Evolutionary conservation across 345 rosid species (phyloP).

Genomic region (Heritiera littoralis): DNA sequence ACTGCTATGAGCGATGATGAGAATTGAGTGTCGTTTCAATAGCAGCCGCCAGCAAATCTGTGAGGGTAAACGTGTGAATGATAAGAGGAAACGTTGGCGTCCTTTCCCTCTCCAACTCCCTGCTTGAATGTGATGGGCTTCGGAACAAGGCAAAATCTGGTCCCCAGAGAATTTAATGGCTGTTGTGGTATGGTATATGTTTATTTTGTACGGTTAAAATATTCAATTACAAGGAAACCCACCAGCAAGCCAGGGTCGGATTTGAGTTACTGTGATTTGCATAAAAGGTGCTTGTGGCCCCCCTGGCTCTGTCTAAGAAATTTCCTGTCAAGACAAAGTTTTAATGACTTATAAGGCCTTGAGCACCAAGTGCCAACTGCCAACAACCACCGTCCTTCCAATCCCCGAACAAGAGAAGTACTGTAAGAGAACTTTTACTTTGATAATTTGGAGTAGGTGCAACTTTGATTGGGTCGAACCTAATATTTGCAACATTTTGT

Average conservation of each 20-base stretch:
- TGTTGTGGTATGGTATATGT: neutral
- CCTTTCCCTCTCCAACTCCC: constrained; percentile 1
- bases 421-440: no score
- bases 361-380: neutral
- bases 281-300: neutral
- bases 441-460: no score
- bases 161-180: constrained; percentile 12
- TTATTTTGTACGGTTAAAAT: neutral
- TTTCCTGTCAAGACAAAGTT: neutral
- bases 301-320: neutral
- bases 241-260: neutral
- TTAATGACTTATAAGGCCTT: neutral
- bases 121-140: constrained; percentile 5
- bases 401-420: no score
- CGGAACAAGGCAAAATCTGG: neutral
- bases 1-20: neutral
- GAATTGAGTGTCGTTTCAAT: constrained; percentile 17
- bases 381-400: neutral
- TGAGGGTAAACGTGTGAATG: constrained; percentile 36
- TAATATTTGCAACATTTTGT: no score
- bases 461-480: no score
- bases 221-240: neutral
- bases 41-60: constrained; percentile 16
- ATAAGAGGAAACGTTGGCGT: constrained; percentile 33
- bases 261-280: neutral